These are phyloP conservation scores for Neurospora sp. DNA, from an alignment of 495 filamentous ascomycete species.

Conservation along the genomic window DNA sequence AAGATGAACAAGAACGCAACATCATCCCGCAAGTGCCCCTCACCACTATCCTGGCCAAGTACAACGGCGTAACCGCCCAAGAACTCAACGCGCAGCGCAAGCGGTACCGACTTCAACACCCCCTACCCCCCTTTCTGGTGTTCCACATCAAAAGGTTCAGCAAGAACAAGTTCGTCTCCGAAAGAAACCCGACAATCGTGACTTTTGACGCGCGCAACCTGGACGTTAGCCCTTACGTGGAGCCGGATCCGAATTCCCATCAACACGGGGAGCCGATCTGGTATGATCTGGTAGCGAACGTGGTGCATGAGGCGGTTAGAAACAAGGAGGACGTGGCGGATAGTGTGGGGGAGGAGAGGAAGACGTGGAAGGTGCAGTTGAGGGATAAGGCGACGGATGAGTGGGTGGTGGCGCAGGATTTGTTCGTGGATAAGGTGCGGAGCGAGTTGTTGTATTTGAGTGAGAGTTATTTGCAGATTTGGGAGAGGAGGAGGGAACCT, in stretches of 20 bases:
- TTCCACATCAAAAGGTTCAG: slow-evolving; percentile 98
- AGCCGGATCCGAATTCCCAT: slow-evolving; percentile 26
- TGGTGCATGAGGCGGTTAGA: slow-evolving; percentile 83
- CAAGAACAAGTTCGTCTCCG: slow-evolving; percentile 87
- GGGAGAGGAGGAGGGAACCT: slow-evolving; percentile 68
- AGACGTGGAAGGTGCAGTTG: slow-evolving; percentile 68
- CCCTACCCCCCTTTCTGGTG: slow-evolving; percentile 80
- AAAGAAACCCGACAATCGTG: slow-evolving; percentile 96
- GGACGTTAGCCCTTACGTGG: slow-evolving; percentile 80
- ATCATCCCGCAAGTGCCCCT: slow-evolving; percentile 95
- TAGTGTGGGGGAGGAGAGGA: slow-evolving; percentile 64
- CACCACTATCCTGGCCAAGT: slow-evolving; percentile 82
- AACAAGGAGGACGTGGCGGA: slow-evolving; percentile 62
- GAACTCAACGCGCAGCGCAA: slow-evolving; percentile 79
- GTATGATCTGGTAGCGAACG: slow-evolving; percentile 95
- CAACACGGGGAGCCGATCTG: slow-evolving; percentile 78
- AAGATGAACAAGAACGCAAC: slow-evolving; percentile 79
- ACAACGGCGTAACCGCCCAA: slow-evolving; percentile 80
- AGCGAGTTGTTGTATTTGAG: slow-evolving; percentile 82
- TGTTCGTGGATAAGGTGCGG: slow-evolving; percentile 81
- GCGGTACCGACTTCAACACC: slow-evolving; percentile 84
- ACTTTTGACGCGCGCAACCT: slow-evolving; percentile 79
- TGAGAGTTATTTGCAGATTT: slow-evolving; percentile 92
- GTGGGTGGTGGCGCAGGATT: slow-evolving; percentile 89
- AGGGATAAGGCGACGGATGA: slow-evolving; percentile 56